These are phyloP conservation scores for Phytophthora sp. DNA, from an alignment of 352 stramenopile genomes.

Conservation along the genomic window DNA sequence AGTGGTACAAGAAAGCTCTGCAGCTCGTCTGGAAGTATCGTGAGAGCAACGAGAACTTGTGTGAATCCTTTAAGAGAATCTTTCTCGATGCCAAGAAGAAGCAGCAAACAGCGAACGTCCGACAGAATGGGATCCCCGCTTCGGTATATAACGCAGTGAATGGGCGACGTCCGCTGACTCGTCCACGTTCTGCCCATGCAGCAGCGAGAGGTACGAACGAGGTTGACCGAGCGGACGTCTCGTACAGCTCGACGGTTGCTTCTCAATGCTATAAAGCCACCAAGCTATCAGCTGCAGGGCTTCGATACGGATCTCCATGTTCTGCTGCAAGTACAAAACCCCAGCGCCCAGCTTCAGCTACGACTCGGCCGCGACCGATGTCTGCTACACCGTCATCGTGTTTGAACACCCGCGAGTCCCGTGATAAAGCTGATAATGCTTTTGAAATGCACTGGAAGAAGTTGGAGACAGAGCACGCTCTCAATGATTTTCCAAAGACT, in stretches of 20 bases:
- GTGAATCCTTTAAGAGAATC: conserved; percentile 76
- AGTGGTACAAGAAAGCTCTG: conserved; percentile 87
- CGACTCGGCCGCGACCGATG: conserved; percentile 32
- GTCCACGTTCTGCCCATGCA: conserved; percentile 51
- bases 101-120: conserved; percentile 37
- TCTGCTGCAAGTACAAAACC: conserved; percentile 13
- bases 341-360: conserved; percentile 28
- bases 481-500: conserved; percentile 23
- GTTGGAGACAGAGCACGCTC: conserved; percentile 41
- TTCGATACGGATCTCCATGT: conserved; percentile 42
- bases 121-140: conserved; percentile 29
- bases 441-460: conserved; percentile 54
- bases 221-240: conserved; percentile 37
- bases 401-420: background rate
- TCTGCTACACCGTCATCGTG: conserved; percentile 36
- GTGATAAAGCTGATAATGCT: conserved; percentile 17
- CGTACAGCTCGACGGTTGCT: conserved; percentile 66
- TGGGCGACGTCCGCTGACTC: conserved; percentile 7
- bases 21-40: conserved; percentile 71
- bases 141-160: conserved; percentile 5
- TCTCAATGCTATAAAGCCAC: conserved; percentile 67
- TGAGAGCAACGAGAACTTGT: conserved; percentile 65
- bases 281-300: conserved; percentile 47
- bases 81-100: conserved; percentile 75
- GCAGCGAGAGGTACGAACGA: conserved; percentile 15